A percentile compares a stretch with the other conserved stretches of the same genome.
phyloP scores from a whole-genome alignment of 768 basidiomycete species.

The Tricholoma sp. region DNA sequence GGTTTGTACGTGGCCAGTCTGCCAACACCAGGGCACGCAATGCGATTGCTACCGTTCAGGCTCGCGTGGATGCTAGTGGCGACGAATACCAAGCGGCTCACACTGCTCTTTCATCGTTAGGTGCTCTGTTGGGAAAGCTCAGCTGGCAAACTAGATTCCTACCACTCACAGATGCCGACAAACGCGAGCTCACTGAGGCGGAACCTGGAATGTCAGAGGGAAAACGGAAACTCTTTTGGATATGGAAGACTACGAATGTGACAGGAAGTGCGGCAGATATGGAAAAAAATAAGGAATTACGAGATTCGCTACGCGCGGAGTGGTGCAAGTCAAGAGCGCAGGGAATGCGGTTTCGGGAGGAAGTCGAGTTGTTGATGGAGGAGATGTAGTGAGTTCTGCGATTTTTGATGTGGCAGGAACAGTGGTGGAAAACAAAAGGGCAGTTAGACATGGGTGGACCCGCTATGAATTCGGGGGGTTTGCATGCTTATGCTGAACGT shows the following conservation, averaged over 20 bases:
- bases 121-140: background rate
- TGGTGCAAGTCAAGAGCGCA: slow-evolving; percentile 20
- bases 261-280: background rate
- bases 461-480: slow-evolving; percentile 2
- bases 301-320: slow-evolving; percentile 12
- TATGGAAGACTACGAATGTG: slow-evolving; percentile 8
- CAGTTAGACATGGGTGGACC: background rate
- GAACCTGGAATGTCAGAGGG: slow-evolving; percentile 6
- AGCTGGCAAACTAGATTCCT: background rate
- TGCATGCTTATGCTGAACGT: slow-evolving; percentile 3
- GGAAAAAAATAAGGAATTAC: background rate
- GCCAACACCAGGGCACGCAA: no score
- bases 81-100: no score
- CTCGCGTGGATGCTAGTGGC: no score
- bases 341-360: slow-evolving; percentile 16
- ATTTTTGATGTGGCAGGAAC: slow-evolving; percentile 4
- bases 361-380: slow-evolving; percentile 2
- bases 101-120: slow-evolving; percentile 1
- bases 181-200: slow-evolving; percentile 7
- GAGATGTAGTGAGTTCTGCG: slow-evolving; percentile 17
- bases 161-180: slow-evolving; percentile 2
- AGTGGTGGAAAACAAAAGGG: no score
- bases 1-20: no score
- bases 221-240: slow-evolving; percentile 11
- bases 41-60: no score